These are phyloP conservation scores for Chloranthus sessilifolius DNA, from an alignment of 164 flowering plant genomes.

Conservation along the genomic window DNA sequence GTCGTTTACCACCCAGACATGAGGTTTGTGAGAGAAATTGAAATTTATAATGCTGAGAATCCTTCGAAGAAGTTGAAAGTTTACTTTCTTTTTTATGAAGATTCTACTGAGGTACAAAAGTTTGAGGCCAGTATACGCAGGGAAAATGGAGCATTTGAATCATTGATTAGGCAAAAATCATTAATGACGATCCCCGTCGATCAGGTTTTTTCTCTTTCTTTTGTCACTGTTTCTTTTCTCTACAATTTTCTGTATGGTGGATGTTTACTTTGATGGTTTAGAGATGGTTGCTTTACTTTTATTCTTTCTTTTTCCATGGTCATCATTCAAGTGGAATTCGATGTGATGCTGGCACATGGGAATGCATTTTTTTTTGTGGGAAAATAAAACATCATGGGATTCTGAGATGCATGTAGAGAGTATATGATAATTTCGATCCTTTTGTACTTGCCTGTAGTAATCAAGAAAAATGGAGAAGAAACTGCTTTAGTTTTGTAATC, in stretches of 20 bases:
- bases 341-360: no score
- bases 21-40: slow-evolving; percentile 90
- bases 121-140: slow-evolving; percentile 95
- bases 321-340: no score
- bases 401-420: no score
- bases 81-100: slow-evolving; percentile 92
- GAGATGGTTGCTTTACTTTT: no score
- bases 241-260: neutral
- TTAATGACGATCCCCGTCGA: slow-evolving; percentile 91
- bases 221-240: neutral
- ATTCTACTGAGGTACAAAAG: slow-evolving; percentile 88
- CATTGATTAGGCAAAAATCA: slow-evolving; percentile 93
- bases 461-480: no score
- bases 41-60: slow-evolving; percentile 88
- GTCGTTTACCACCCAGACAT: slow-evolving; percentile 94
- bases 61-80: slow-evolving; percentile 68
- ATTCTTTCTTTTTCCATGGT: no score
- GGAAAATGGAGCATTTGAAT: slow-evolving; percentile 95
- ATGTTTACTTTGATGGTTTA: neutral
- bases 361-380: no score
- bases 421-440: no score
- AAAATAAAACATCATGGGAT: no score
- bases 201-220: slow-evolving; percentile 39
- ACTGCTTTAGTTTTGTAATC: no score
- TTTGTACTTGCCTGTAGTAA: no score